These are phyloP conservation scores for Tuctoria greenei DNA, from an alignment of 176 grass and related monocot species.

Conservation along the genomic window DNA sequence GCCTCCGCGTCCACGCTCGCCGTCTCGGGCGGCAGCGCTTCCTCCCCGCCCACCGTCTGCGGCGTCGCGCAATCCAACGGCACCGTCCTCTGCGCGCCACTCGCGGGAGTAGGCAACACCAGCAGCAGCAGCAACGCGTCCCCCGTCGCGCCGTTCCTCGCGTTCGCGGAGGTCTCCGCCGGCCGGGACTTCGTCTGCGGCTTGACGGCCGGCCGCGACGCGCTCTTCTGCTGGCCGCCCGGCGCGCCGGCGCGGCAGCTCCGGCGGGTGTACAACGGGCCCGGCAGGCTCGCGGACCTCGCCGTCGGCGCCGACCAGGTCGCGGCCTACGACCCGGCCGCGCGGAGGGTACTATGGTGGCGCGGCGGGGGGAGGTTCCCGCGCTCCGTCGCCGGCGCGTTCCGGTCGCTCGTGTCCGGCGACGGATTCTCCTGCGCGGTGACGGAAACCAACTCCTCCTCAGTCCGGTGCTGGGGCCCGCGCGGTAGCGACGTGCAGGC, in stretches of 20 bases:
- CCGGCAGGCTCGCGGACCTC: not conserved
- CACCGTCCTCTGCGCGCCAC: slow-evolving; percentile 34
- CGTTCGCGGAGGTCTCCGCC: slow-evolving; percentile 60
- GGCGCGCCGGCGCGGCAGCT: not conserved
- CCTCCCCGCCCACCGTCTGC: slow-evolving; percentile 43
- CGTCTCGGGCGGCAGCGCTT: slow-evolving; percentile 13
- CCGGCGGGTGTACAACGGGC: slow-evolving; percentile 57
- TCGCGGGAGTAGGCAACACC: not conserved
- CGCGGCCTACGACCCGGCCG: slow-evolving; percentile 44
- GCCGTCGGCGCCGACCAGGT: slow-evolving; percentile 65
- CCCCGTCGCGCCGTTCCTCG: slow-evolving; percentile 12
- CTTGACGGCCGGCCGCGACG: slow-evolving; percentile 16
- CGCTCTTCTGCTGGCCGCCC: slow-evolving; percentile 81
- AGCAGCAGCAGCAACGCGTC: not conserved
- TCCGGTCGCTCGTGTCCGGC: slow-evolving; percentile 67
- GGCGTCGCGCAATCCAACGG: slow-evolving; percentile 30
- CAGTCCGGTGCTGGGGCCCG: slow-evolving; percentile 68
- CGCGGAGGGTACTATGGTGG: slow-evolving; percentile 58
- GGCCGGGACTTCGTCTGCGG: slow-evolving; percentile 54
- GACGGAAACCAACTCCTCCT: not conserved
- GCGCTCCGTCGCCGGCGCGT: accelerated
- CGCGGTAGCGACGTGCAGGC: slow-evolving; percentile 22
- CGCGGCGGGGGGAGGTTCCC: slow-evolving; percentile 19
- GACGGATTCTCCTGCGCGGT: slow-evolving; percentile 71
- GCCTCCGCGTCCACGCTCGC: slow-evolving; percentile 61